Evolutionary conservation across 768 basidiomycete genomes (phyloP).

Genomic region (Tylopilus rubrobrunneus): DNA sequence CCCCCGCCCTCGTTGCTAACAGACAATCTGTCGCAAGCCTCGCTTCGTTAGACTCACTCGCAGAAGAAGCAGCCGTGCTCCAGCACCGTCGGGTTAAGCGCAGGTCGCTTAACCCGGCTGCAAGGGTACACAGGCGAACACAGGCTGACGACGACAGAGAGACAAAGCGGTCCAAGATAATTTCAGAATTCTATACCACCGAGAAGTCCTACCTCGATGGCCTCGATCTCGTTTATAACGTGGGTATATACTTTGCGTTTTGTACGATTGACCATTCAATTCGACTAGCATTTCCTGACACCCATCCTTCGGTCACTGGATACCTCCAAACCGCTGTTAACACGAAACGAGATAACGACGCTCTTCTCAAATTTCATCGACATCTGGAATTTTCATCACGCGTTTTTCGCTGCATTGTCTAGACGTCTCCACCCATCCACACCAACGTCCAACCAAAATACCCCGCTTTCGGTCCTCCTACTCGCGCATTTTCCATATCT

Average conservation of each 20-base stretch:
- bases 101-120: conserved; percentile 30
- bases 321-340: conserved; percentile 61
- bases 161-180: conserved; percentile 60
- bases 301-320: conserved; percentile 78
- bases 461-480: conserved; percentile 55
- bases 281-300: conserved; percentile 69
- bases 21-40: conserved; percentile 68
- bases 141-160: conserved; percentile 46
- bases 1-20: conserved; percentile 35
- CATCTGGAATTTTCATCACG: conserved; percentile 84
- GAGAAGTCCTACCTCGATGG: conserved; percentile 80
- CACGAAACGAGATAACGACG: conserved; percentile 62
- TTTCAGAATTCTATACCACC: conserved; percentile 79
- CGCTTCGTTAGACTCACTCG: conserved; percentile 68
- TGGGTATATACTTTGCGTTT: conserved; percentile 32
- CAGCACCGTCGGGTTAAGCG: conserved; percentile 33
- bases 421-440: conserved; percentile 31
- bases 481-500: conserved; percentile 85
- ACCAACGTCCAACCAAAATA: conserved; percentile 25
- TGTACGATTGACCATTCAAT: background rate
- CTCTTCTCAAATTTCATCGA: conserved; percentile 89
- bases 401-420: conserved; percentile 62
- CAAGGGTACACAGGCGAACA: conserved; percentile 28
- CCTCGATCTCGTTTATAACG: conserved; percentile 77
- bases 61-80: conserved; percentile 40